Evolutionary conservation across 768 basidiomycete species (phyloP), one percentile per base, ranked within the genome.

Genomic region (Rubroboletus pulcherrimus): DNA sequence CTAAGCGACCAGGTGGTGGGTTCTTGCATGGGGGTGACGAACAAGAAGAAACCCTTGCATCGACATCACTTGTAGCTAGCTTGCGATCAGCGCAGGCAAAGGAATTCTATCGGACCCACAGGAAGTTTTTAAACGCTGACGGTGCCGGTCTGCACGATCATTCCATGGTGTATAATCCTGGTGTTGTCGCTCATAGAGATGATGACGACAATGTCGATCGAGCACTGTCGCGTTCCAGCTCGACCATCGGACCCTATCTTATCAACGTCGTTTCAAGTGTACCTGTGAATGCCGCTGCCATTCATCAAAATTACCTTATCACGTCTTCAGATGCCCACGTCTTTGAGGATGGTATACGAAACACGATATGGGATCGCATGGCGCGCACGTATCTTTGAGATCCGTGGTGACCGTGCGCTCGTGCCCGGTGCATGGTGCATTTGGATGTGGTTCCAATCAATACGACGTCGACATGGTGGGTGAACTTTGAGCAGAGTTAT

Each of bases 321-420:
- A 61, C 67, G 7, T 63, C 74, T 7, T 64, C 64, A 4, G 71
- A 76, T 48, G 61, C 66, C 7, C 53, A 73, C 44, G 51, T 77
- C 30, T 75, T 75, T 45, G 71, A 70, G 53, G 66, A 73, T 11
- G 74, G 73, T 14, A 76, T 78, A 51, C 71, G 75, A 29, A 56
- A 51, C 44, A 73, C 70, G 31, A 79, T 79, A 76, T 69, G 71
- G 46, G 78, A 79, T 50, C 76, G 78, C 39, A 80, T 80, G 78
- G 78, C 74, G 1, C 76, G 78, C 30, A 68, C 71, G 72, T n/a
- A 67, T 76, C 35, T 79, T 80, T 56, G 73, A 79, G 62, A 67
- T 69, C 26, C 65, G 67, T 15, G 76, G 77, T 29, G 66, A 77
- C 58, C 69, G 65, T 15, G 65, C 66, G 0, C 60, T 80, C 31